Base-by-base conservation (phyloP, 78 protist species). In the Monocercomonoides exilis region DNA sequence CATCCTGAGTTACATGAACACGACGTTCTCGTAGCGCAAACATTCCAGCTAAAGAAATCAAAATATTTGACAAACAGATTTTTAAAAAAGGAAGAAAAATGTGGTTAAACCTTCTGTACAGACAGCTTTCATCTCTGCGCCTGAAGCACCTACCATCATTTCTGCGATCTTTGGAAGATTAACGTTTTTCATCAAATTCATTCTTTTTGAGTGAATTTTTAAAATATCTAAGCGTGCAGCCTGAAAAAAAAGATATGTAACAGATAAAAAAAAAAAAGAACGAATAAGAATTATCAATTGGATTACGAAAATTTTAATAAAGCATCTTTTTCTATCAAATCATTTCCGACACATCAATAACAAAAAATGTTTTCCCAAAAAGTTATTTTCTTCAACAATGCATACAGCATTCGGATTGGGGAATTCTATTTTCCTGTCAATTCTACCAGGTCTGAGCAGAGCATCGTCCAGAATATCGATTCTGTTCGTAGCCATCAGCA, bases 401-500 rank as follows among this genome's bases (percentile, higher is more conserved):
- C 86, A 21, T 43, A 84, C 77, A 5, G 6, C 6, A 34, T 84
- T 46, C 6, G 98, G 97, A 54, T 95, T 91, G 4, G 99, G 99
- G 93, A 96, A 95, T 88, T 97, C 99, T 87, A 97, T 97, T 92
- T 99, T 99, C 43, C 99, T 87, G 90, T 96, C 99, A 80, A 98
- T 98, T 36, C 99, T 89, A 44, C 99, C 99, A 0, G 99, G 99
- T 2, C 99, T 93, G 43, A 98, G 89, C 32, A 98, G 96, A 33
- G 99, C 99, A 0, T 96, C 92, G 91, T 99, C 99, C 11, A 99
- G 93, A 63, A 98, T 98, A 90, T 99, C 99, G 41, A 98, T 94
- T 44, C 99, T 96, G 91, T 99, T 99, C 29, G 99, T 99, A 36
- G 99, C 99, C 99, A 98, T 98, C 64, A 98, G 87, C n/a, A 95